Conservation (phyloP, 1,284 basidiomycete species). For the Cryptococcus jaspeensis region DNA sequence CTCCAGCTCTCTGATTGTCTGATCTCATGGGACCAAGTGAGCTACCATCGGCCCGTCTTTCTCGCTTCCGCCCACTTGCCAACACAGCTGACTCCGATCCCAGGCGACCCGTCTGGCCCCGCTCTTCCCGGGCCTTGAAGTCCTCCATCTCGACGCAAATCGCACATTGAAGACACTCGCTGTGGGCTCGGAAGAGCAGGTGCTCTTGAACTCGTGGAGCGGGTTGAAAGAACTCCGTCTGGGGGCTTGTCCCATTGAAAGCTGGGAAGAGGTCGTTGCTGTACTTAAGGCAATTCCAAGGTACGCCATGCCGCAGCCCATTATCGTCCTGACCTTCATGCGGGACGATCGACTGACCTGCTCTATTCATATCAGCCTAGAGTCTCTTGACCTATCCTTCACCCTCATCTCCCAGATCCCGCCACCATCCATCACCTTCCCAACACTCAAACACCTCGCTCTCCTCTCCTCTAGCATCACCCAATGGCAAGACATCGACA, state of each 20-base stretch:
- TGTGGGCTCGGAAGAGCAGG: background rate
- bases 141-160: slow-evolving; percentile 79
- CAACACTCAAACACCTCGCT: slow-evolving; percentile 55
- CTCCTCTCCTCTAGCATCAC: slow-evolving; percentile 58
- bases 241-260: slow-evolving; percentile 65
- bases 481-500: slow-evolving; percentile 69
- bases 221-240: slow-evolving; percentile 66
- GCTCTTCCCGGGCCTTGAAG: slow-evolving; percentile 62
- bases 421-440: slow-evolving; percentile 39
- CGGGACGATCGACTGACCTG: background rate
- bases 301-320: slow-evolving; percentile 57
- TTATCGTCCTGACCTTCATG: background rate
- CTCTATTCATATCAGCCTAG: slow-evolving; percentile 50
- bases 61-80: background rate
- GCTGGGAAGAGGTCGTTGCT: slow-evolving; percentile 61
- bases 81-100: too few species aligned
- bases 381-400: slow-evolving; percentile 66
- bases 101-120: slow-evolving; percentile 53
- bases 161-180: background rate
- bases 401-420: slow-evolving; percentile 62
- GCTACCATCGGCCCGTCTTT: too few species aligned
- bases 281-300: slow-evolving; percentile 56
- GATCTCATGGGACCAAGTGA: slow-evolving; percentile 67
- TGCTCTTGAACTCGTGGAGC: slow-evolving; percentile 3
- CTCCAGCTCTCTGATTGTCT: slow-evolving; percentile 74